phyloP scores from a whole-genome alignment of 371 early-diverging fungal species.

The Cokeromyces recurvatus region DNA sequence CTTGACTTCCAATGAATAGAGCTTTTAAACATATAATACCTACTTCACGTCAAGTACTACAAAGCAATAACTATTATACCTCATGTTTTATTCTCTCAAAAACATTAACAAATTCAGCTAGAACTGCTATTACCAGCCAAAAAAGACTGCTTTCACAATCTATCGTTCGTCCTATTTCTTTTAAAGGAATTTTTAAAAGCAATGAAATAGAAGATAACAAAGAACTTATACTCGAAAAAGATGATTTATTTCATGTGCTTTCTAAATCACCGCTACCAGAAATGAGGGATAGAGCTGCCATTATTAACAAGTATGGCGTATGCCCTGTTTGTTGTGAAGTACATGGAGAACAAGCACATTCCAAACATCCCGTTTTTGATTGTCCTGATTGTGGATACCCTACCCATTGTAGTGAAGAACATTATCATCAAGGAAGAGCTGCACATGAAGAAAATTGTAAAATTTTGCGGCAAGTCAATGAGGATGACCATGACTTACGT shows the following conservation, averaged over 20 bases:
- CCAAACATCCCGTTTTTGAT: slow-evolving; percentile 57
- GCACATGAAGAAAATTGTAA: slow-evolving; percentile 55
- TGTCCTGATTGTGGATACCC: slow-evolving; percentile 85
- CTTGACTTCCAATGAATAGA: no score
- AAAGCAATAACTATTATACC: no score
- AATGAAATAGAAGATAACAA: slow-evolving; percentile 6
- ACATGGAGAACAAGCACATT: slow-evolving; percentile 35
- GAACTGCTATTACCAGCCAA: neutral
- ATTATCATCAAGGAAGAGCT: slow-evolving; percentile 59
- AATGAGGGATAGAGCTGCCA: slow-evolving; percentile 62
- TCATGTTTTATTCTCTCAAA: no score
- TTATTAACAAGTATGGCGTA: slow-evolving; percentile 64
- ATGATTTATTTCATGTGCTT: slow-evolving; percentile 69
- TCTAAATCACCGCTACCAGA: slow-evolving; percentile 70
- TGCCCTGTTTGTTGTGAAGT: slow-evolving; percentile 63
- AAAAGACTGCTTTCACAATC: slow-evolving; percentile 14
- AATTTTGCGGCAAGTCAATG: slow-evolving; percentile 66
- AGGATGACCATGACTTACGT: slow-evolving; percentile 83
- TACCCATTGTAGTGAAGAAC: slow-evolving; percentile 77
- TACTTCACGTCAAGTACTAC: no score
- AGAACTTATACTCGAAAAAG: slow-evolving; percentile 37
- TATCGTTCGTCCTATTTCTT: slow-evolving; percentile 27
- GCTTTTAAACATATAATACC: no score
- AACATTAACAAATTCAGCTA: no score
- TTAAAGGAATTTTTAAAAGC: slow-evolving; percentile 26